Conservation (phyloP, 306 rosid genomes). For the Ammopiptanthus mongolicus region DNA sequence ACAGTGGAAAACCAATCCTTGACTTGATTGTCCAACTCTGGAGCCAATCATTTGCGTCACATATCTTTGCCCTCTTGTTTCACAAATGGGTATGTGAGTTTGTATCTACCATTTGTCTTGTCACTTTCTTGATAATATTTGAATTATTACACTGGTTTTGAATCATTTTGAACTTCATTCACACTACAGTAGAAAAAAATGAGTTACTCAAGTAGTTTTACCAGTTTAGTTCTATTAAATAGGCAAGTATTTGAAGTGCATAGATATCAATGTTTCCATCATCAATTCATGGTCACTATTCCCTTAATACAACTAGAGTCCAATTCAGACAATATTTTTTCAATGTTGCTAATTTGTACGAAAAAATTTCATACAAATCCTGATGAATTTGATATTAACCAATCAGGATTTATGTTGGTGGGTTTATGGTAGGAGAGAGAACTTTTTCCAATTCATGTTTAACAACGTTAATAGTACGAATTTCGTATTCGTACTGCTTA, state of each 20-base stretch:
- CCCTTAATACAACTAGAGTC: not conserved
- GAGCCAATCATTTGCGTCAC: conserved; percentile 98
- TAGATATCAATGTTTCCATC: not conserved
- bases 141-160: not conserved
- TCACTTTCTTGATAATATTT: not conserved
- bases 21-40: conserved; percentile 88
- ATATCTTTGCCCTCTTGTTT: conserved; percentile 83
- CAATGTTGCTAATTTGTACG: not conserved
- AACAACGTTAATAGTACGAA: too few species aligned
- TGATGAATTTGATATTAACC: not conserved
- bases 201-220: not conserved
- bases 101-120: not conserved
- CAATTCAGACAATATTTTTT: not conserved
- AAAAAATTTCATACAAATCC: not conserved
- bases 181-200: not conserved
- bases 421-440: not conserved
- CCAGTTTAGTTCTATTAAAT: not conserved
- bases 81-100: conserved; percentile 87
- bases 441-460: not conserved
- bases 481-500: too few species aligned
- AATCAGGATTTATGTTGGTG: not conserved
- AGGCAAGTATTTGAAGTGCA: not conserved
- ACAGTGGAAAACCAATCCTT: conserved; percentile 75
- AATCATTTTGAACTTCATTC: not conserved
- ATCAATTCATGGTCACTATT: too few species aligned